Percentiles rank a stretch among this genome's conserved stretches.
phyloP scores from a whole-genome alignment of 257 asterid genomes.

The Ilex aquifolium region DNA sequence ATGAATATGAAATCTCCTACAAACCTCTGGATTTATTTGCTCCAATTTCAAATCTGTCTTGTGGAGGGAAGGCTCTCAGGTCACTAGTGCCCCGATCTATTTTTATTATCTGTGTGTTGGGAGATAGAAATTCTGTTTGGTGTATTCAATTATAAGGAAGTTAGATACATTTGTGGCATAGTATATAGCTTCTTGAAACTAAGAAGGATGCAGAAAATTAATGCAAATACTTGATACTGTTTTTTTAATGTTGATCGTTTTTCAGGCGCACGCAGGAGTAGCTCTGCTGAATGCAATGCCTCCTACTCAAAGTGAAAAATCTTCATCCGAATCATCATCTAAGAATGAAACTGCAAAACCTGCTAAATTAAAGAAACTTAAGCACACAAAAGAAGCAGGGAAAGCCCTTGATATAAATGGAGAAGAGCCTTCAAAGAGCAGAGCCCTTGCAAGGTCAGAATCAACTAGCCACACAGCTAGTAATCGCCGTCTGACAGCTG shows the following conservation, averaged over 20 bases:
- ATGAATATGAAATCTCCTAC: too few relatives aligned
- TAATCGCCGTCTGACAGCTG: slow-evolving; percentile 74
- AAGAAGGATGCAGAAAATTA: too few relatives aligned
- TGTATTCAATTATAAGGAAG: too few relatives aligned
- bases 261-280: slow-evolving; percentile 90
- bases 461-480: slow-evolving; percentile 49
- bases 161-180: too few relatives aligned
- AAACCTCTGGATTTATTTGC: too few relatives aligned
- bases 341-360: slow-evolving; percentile 54
- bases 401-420: slow-evolving; percentile 16
- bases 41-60: too few relatives aligned
- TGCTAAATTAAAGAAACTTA: slow-evolving; percentile 53
- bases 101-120: too few relatives aligned
- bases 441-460: slow-evolving; percentile 35
- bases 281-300: slow-evolving; percentile 91
- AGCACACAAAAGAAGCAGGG: slow-evolving; percentile 25
- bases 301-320: slow-evolving; percentile 46
- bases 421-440: slow-evolving; percentile 44
- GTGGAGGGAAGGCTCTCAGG: too few relatives aligned
- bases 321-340: slow-evolving; percentile 50
- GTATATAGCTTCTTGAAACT: too few relatives aligned
- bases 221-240: neutral
- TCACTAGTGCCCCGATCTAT: too few relatives aligned
- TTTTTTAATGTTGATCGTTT: slow-evolving; percentile 5
- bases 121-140: too few relatives aligned